These are phyloP conservation scores for Selaginella tamariscina DNA, from an alignment of 75 land plant species.

Conservation along the genomic window DNA sequence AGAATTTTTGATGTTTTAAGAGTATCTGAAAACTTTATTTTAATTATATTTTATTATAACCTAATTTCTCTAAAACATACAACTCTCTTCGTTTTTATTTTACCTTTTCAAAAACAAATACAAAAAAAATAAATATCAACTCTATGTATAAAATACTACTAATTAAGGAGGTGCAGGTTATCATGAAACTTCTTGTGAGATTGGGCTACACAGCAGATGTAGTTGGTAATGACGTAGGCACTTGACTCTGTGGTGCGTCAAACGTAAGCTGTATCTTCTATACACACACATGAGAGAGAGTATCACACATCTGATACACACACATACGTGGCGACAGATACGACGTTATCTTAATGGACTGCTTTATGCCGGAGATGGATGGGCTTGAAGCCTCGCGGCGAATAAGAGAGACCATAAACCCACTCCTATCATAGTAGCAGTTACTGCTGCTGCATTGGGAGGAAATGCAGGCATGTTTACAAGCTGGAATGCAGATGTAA, in stretches of 20 bases:
- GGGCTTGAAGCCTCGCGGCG: neutral
- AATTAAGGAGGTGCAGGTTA: no score
- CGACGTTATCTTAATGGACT: conserved; percentile 8
- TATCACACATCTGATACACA: no score
- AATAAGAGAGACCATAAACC: neutral
- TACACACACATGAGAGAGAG: no score
- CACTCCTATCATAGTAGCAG: conserved; percentile 3
- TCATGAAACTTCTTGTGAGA: neutral
- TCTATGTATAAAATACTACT: no score
- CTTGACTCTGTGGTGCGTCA: neutral
- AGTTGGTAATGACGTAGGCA: conserved; percentile 5
- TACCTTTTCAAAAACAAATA: no score
- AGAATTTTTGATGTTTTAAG: no score
- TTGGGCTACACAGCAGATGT: conserved; percentile 13
- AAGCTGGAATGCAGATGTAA: conserved; percentile 12
- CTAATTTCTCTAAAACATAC: no score
- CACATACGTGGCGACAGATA: neutral
- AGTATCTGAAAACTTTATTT: no score
- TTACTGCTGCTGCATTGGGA: conserved; percentile 11
- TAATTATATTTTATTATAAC: no score
- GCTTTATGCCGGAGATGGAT: conserved; percentile 8
- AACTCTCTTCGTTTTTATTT: no score
- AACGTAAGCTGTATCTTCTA: neutral
- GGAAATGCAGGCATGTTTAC: conserved; percentile 5
- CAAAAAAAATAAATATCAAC: no score